A percentile compares a stretch with the other conserved stretches of the same genome.
Conservation (phyloP, 2,329 filamentous ascomycete species). For the Cladophialophora immunda region DNA sequence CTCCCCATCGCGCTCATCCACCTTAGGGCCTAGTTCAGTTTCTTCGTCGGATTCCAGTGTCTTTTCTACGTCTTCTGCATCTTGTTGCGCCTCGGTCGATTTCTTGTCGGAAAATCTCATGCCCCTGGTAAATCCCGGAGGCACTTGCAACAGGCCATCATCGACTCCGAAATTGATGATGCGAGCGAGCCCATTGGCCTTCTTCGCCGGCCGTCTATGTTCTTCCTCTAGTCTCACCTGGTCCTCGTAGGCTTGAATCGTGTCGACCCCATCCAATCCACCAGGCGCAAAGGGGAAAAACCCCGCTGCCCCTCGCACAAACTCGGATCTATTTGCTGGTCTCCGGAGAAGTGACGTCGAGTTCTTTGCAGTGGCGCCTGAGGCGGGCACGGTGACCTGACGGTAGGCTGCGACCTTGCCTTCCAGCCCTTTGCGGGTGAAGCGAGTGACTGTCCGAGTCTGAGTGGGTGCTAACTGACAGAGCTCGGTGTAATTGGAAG, state of each 20-base stretch:
- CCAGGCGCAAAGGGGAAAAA: constrained; percentile 95
- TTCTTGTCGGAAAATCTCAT: constrained; percentile 73
- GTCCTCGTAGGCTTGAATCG: constrained; percentile 83
- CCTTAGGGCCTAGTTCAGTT: constrained; percentile 29
- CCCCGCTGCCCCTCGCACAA: constrained; percentile 89
- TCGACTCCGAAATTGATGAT: constrained; percentile 84
- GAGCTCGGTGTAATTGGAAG: constrained; percentile 77
- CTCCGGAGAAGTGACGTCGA: constrained; percentile 89
- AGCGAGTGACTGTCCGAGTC: constrained; percentile 92
- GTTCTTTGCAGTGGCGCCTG: constrained; percentile 91
- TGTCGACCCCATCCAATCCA: constrained; percentile 85
- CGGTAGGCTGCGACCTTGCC: constrained; percentile 92
- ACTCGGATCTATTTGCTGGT: constrained; percentile 85
- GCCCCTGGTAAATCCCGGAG: constrained; percentile 83
- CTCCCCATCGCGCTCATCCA: constrained; percentile 20
- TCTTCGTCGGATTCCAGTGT: constrained; percentile 60
- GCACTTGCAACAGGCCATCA: constrained; percentile 78
- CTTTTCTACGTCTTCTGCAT: constrained; percentile 75
- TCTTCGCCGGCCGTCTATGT: constrained; percentile 45
- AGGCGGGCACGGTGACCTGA: constrained; percentile 90
- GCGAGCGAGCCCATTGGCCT: constrained; percentile 70
- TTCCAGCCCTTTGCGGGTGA: constrained; percentile 88
- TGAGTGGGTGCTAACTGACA: constrained; percentile 90
- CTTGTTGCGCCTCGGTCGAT: constrained; percentile 65
- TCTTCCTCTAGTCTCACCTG: constrained; percentile 68